These are phyloP conservation scores for Solanum verrucosum DNA, from an alignment of 257 asterid genomes.

Conservation along the genomic window DNA sequence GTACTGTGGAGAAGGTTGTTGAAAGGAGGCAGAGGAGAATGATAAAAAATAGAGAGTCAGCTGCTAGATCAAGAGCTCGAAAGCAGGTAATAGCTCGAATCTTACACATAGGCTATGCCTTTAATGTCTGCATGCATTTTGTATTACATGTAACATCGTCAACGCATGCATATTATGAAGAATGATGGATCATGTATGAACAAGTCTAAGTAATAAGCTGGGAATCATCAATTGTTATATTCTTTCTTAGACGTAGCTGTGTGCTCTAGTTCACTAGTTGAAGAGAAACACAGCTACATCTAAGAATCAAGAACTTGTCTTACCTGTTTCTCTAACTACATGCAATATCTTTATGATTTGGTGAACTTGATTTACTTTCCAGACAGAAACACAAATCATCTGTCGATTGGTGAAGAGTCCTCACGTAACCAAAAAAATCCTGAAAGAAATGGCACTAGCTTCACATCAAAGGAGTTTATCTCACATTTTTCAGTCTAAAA, in stretches of 20 bases:
- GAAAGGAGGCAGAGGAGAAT: constrained; percentile 96
- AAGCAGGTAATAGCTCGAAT: constrained; percentile 55
- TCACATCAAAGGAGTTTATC: neutral
- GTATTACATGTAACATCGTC: neutral
- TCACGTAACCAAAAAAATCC: neutral
- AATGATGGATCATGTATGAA: neutral
- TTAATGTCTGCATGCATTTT: neutral
- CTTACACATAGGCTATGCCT: neutral
- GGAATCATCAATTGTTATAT: neutral
- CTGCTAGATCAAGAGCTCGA: constrained; percentile 95
- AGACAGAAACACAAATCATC: neutral
- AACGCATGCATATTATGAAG: neutral
- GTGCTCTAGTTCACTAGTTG: neutral
- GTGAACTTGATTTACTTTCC: neutral
- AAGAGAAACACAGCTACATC: neutral
- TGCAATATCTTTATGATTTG: neutral
- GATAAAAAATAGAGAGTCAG: constrained; percentile 93
- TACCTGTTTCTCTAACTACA: neutral
- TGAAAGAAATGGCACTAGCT: neutral
- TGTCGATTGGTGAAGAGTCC: neutral
- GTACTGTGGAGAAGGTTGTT: constrained; percentile 77
- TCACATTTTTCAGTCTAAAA: neutral
- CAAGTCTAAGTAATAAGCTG: neutral
- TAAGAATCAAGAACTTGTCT: neutral
- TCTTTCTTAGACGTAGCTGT: neutral